Percentiles rank a stretch among this genome's conserved stretches.
Conservation (phyloP, 441 rosid genomes). For the Flueggea neowawraea region DNA sequence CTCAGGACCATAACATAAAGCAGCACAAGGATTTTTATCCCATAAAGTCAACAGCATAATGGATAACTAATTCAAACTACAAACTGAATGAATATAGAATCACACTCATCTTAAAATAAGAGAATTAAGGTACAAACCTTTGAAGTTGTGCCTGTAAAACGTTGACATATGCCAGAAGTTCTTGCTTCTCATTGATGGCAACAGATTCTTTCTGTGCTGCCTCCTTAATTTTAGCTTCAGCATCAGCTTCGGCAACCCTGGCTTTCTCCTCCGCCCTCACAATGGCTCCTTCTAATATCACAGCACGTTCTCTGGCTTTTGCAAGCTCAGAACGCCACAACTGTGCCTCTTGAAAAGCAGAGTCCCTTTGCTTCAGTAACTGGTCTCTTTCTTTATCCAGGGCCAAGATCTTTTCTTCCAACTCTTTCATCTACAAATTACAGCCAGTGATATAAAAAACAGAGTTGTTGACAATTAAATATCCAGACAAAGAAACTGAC, state of each 20-base stretch:
- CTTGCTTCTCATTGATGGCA: conserved; percentile 82
- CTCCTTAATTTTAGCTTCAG: conserved; percentile 75
- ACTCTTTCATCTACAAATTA: conserved; percentile 44
- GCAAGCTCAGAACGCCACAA: conserved; percentile 96
- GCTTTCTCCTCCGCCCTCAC: conserved; percentile 89
- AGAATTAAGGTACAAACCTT: conserved; percentile 49
- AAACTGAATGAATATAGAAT: too few species aligned
- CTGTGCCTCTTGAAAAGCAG: conserved; percentile 83
- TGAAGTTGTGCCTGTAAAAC: conserved; percentile 80
- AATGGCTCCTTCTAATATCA: conserved; percentile 88
- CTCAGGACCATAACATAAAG: too few species aligned
- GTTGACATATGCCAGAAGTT: conserved; percentile 80
- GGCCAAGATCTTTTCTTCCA: too few species aligned
- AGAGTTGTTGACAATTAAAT: too few species aligned
- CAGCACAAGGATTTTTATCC: too few species aligned
- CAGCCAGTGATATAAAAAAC: neutral
- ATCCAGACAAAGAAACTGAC: too few species aligned
- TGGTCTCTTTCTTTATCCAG: too few species aligned
- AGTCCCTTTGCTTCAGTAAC: too few species aligned
- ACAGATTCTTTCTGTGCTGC: conserved; percentile 69
- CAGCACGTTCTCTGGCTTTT: conserved; percentile 89
- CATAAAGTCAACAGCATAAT: too few species aligned
- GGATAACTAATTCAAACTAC: too few species aligned
- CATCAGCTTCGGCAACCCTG: conserved; percentile 74
- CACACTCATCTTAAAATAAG: neutral